Evolutionary conservation across 768 basidiomycete genomes (phyloP), one percentile per base, ranked within the genome.

Genomic region (Leccinum subtestaceum): DNA sequence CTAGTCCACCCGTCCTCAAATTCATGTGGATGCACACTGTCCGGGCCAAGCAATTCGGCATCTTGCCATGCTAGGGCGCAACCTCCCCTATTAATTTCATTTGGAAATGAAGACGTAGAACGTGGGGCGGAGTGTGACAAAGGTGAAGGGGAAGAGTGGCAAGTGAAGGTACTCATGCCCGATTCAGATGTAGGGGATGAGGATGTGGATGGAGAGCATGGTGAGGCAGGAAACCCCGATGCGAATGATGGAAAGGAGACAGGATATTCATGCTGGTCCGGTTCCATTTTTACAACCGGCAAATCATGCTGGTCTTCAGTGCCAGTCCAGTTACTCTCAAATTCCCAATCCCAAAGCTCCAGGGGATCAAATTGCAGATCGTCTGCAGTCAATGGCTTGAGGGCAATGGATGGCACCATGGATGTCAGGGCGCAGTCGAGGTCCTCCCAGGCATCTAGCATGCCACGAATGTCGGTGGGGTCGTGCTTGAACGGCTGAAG

Each of bases 391-490:
- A 70, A 70, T 49, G 71, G 43, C 52, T 73, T 72, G 58, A 71
- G 61, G 5, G 64, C 73, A 67, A 56, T 70, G 66, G 67, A 65
- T 17, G 67, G 65, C 10, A 69, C 62, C 5, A 63, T 72, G 31
- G 64, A 69, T 27, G 64, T 64, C 11, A 62, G 67, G 12, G 65
- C 61, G 21, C 72, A 65, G 64, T 87, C 85, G 59, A 84, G 77
- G 62, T 82, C 80, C 53, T 89, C 88, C 88, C 88, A 91, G 17
- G 82, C 83, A 57, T 88, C 86, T 47, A 89, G 70, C 73, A 87
- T 80, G 12, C 82, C 82, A 63, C 84, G 81, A 4, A 88, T 80
- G 63, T 89, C 86, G 19, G 74, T 75, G 2, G 81, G 79, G 61
- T 89, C 86, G 61, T 82, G 80, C 70, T 88, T 87, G 60, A 88